Evolutionary conservation across 2,329 filamentous ascomycete genomes (phyloP).

Genomic region (Harringtonia aguacate): DNA sequence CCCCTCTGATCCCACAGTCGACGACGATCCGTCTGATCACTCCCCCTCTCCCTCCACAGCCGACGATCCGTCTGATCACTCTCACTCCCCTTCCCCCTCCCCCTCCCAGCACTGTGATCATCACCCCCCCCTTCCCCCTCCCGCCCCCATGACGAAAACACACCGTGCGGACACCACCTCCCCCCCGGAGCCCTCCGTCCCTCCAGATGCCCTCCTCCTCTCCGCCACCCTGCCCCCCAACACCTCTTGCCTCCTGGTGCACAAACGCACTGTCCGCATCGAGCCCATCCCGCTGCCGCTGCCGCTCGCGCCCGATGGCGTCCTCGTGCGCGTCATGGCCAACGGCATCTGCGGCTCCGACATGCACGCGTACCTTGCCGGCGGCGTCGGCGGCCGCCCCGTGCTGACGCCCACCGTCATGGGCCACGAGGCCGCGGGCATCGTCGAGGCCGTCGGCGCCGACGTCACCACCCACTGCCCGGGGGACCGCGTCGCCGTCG

Average conservation of each 20-base stretch:
- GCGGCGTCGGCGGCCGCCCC: conserved; percentile 77
- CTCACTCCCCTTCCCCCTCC: too few relatives aligned
- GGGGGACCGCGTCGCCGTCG: conserved; percentile 74
- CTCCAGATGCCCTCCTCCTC: too few relatives aligned
- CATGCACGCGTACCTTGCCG: conserved; percentile 79
- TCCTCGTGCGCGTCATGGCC: conserved; percentile 70
- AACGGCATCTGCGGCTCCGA: conserved; percentile 85
- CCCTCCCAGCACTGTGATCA: too few relatives aligned
- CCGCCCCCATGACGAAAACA: too few relatives aligned
- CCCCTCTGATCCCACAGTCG: too few relatives aligned
- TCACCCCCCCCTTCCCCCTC: too few relatives aligned
- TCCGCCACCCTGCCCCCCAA: conserved; percentile 8
- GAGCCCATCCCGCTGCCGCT: conserved; percentile 66
- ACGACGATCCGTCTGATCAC: too few relatives aligned
- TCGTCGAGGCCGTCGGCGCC: conserved; percentile 59
- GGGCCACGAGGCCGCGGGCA: conserved; percentile 60
- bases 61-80: too few relatives aligned
- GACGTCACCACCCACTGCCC: conserved; percentile 50
- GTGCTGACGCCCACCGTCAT: conserved; percentile 75
- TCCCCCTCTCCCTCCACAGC: too few relatives aligned
- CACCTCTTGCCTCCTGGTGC: conserved; percentile 6
- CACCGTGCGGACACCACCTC: too few relatives aligned
- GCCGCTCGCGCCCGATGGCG: conserved; percentile 58
- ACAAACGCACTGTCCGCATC: conserved; percentile 52
- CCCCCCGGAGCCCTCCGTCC: too few relatives aligned